Base-by-base conservation (phyloP, 169 alveolate genomes). In the Plasmodium malariae region DNA sequence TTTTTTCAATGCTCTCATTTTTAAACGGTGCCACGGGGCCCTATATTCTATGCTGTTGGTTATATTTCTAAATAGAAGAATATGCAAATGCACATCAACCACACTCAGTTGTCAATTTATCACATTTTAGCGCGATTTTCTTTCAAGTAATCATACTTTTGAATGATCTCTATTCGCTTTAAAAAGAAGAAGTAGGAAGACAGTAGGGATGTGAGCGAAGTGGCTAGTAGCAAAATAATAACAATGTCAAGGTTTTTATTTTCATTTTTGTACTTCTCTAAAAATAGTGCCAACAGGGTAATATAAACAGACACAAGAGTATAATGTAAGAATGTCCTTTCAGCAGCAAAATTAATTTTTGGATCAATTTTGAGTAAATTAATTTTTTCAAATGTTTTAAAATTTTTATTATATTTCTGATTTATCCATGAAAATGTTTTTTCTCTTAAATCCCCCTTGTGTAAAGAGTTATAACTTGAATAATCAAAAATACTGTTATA, bases 281-380 rank as follows among this genome's bases (percentile, higher is more conserved):
- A 69, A 43, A 92, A 89, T 11, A 88, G 83, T 43, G 91, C 88
- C 26, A 89, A 74, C 19, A 93, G 43, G 19, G 89, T 87, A 21
- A 89, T 74, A 69, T 92, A 95, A 11, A 95, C 88, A 19, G 95
- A 91, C 68, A 93, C 68, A 28, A 88, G 85, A 28, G 92, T 40
- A 89, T 94, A 95, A 89, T 93, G 95, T 26, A 95, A 89, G 74
- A 95, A 88, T 1, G 95, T 93, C 60, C 97, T 91, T 49, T 95
- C 97, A 0, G 94, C 94, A 11, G 97, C 97, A 67, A 95, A 95
- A 65, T 92, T 70, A 24, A 93, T 74, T 89, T 95, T 95, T 21
- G 97, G 97, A 55, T 95, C 97, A 26, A 93, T 67, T 87, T 92
- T 94, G 5, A 74, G 48, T 21, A 92, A 26, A 55, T 74, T 65